These are phyloP conservation scores for Rhodotorula sp. DNA, from an alignment of 1,284 basidiomycete genomes.

Conservation along the genomic window DNA sequence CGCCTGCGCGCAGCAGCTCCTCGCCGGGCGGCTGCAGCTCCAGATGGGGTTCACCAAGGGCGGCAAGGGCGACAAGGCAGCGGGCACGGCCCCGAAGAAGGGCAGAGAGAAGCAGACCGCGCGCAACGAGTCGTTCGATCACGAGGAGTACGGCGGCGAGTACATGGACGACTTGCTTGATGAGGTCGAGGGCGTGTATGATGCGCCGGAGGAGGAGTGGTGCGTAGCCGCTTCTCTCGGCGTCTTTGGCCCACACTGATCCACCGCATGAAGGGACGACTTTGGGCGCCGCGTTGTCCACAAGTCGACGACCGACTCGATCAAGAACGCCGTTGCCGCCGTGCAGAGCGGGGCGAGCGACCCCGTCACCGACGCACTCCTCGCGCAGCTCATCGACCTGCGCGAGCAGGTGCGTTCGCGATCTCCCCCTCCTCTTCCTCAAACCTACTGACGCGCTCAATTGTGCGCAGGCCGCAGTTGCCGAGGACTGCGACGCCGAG, in stretches of 20 bases:
- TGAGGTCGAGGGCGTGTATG: slow-evolving; percentile 27
- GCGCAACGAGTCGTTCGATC: slow-evolving; percentile 33
- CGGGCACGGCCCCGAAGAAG: not conserved
- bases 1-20: not conserved
- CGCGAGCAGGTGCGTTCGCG: slow-evolving; percentile 13
- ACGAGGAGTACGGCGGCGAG: slow-evolving; percentile 31
- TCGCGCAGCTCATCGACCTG: slow-evolving; percentile 12
- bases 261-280: slow-evolving; percentile 2
- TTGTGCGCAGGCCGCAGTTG: slow-evolving; percentile 1
- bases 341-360: not conserved
- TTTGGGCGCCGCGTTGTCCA: slow-evolving; percentile 15
- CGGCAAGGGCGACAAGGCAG: not conserved
- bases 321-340: not conserved
- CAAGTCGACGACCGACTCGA: not conserved
- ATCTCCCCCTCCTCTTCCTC: too few species aligned
- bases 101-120: slow-evolving; percentile 22
- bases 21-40: slow-evolving; percentile 42
- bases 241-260: too few species aligned
- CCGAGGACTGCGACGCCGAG: slow-evolving; percentile 14
- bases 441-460: not conserved
- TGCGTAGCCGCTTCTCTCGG: not conserved
- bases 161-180: slow-evolving; percentile 22
- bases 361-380: not conserved
- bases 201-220: slow-evolving; percentile 28
- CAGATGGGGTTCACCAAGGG: slow-evolving; percentile 36